These are phyloP conservation scores for Kwoniella botswanensis DNA, from an alignment of 768 basidiomycete genomes.

Conservation along the genomic window DNA sequence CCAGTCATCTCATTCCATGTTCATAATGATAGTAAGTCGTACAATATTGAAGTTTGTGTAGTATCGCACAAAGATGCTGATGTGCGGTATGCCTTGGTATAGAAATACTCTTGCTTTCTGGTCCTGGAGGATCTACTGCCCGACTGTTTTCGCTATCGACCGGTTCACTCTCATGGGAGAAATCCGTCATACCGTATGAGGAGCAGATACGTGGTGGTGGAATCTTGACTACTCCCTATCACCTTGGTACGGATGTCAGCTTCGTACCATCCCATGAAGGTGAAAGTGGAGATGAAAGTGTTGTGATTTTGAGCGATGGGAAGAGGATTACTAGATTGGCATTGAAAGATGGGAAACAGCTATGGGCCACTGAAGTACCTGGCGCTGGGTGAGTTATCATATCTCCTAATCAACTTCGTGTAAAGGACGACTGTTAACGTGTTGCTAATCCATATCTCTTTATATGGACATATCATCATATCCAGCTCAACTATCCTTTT, in stretches of 20 bases:
- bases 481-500: conserved; percentile 70
- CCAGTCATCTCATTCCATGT: conserved; percentile 69
- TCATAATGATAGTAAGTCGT: conserved; percentile 65
- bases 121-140: conserved; percentile 71
- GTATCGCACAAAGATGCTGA: neutral
- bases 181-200: conserved; percentile 63
- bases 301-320: conserved; percentile 48
- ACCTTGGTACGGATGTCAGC: conserved; percentile 66
- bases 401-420: neutral
- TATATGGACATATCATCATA: neutral
- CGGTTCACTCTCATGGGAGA: conserved; percentile 73
- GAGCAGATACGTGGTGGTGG: conserved; percentile 54
- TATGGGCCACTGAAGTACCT: conserved; percentile 75
- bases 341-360: conserved; percentile 63
- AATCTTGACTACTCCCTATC: conserved; percentile 62
- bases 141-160: conserved; percentile 70
- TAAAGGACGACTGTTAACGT: neutral
- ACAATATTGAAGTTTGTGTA: too few relatives aligned
- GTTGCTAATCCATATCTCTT: neutral
- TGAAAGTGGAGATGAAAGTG: conserved; percentile 16
- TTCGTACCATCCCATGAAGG: conserved; percentile 53
- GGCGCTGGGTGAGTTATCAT: conserved; percentile 67
- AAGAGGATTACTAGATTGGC: conserved; percentile 66
- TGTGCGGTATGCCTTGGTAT: neutral
- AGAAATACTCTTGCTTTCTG: conserved; percentile 78